These are phyloP conservation scores for Apiospora aurea DNA, from an alignment of 2,329 filamentous ascomycete genomes.

Conservation along the genomic window DNA sequence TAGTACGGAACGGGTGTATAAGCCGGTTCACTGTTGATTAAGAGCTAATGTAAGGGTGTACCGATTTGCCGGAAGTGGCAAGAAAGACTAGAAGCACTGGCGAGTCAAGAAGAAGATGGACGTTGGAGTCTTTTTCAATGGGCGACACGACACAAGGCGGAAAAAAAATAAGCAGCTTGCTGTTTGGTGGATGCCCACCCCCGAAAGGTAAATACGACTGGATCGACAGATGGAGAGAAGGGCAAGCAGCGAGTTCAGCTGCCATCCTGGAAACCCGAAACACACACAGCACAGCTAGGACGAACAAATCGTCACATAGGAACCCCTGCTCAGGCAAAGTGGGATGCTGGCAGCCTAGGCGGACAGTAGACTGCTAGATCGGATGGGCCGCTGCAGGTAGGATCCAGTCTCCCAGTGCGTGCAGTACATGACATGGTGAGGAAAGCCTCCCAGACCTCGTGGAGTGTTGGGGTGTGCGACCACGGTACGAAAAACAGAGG, in stretches of 20 bases:
- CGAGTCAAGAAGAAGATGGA: background rate
- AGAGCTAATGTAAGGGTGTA: background rate
- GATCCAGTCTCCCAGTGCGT: background rate
- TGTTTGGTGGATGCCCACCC: constrained; percentile 5
- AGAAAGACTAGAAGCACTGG: background rate
- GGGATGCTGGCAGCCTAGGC: background rate
- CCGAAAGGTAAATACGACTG: constrained; percentile 14
- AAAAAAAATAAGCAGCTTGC: background rate
- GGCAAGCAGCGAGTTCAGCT: background rate
- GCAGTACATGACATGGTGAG: background rate
- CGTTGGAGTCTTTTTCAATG: constrained; percentile 10
- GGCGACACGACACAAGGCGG: background rate
- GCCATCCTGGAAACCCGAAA: constrained; percentile 14
- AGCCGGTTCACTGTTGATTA: constrained; percentile 10
- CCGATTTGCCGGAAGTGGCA: constrained; percentile 19
- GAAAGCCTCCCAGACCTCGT: constrained; percentile 16
- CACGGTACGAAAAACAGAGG: constrained; percentile 9
- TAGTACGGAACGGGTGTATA: constrained; percentile 22
- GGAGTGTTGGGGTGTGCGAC: constrained; percentile 12
- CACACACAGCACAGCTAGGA: background rate
- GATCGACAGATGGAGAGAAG: background rate
- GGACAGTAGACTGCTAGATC: no score
- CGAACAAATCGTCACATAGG: constrained; percentile 7
- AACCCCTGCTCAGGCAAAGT: constrained; percentile 4
- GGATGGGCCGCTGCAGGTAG: background rate